A percentile compares a stretch with the other conserved stretches of the same genome.
These are phyloP conservation scores for Linanthus parryae DNA, from an alignment of 148 eudicot genomes.

Conservation along the genomic window DNA sequence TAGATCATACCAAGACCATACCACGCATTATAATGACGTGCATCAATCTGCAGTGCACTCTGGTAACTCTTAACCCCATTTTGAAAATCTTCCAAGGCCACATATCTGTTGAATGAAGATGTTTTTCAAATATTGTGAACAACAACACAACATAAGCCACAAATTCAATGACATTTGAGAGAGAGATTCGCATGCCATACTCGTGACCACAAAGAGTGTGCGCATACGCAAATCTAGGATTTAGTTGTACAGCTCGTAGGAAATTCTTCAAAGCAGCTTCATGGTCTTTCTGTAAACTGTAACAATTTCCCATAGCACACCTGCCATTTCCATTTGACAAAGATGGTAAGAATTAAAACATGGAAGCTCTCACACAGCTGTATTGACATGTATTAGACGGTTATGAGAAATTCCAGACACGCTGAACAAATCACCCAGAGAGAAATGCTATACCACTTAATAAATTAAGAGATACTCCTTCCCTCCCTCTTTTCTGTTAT, in stretches of 20 bases:
- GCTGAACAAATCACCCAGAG: no score
- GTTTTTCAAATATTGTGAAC: background rate
- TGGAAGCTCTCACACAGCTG: no score
- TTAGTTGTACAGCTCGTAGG: slow-evolving; percentile 81
- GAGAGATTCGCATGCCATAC: slow-evolving; percentile 31
- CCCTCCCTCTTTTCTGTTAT: no score
- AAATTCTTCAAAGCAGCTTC: slow-evolving; percentile 94
- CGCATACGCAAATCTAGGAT: slow-evolving; percentile 81
- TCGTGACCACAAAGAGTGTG: slow-evolving; percentile 98
- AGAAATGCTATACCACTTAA: no score
- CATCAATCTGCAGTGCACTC: slow-evolving; percentile 74
- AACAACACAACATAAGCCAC: slow-evolving; percentile 7
- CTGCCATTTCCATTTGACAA: slow-evolving; percentile 33
- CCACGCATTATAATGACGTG: slow-evolving; percentile 99
- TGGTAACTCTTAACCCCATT: slow-evolving; percentile 87
- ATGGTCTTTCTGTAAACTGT: slow-evolving; percentile 96
- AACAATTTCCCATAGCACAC: slow-evolving; percentile 99
- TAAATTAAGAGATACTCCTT: no score
- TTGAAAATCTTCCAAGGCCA: slow-evolving; percentile 92
- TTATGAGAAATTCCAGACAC: no score
- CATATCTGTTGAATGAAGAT: slow-evolving; percentile 32
- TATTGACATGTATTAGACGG: no score
- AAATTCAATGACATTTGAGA: background rate
- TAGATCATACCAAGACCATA: slow-evolving; percentile 98
- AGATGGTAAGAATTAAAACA: slow-evolving; percentile 1